These are phyloP conservation scores for Dactylellina sp. DNA, from an alignment of 2,329 filamentous ascomycete genomes.

Conservation along the genomic window DNA sequence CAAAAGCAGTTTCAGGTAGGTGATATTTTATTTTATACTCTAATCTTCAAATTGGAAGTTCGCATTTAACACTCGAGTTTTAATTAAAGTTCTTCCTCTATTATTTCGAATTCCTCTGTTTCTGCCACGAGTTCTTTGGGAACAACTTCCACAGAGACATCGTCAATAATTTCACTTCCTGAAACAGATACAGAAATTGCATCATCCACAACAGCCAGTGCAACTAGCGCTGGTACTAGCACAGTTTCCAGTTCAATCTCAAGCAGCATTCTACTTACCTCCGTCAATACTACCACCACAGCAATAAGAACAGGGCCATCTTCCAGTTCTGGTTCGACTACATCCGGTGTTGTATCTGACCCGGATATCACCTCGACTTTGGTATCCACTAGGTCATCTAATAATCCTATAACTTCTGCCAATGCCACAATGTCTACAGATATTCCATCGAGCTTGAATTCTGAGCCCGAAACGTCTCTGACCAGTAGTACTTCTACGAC, in stretches of 20 bases:
- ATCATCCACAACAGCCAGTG: slow-evolving; percentile 5
- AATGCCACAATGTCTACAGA: slow-evolving; percentile 1
- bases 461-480: slow-evolving; percentile 18
- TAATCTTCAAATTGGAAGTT: background rate
- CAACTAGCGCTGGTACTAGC: slow-evolving; percentile 21
- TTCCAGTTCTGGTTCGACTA: slow-evolving; percentile 3
- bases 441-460: slow-evolving; percentile 13
- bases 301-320: slow-evolving; percentile 16
- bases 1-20: slow-evolving; percentile 36
- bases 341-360: slow-evolving; percentile 16
- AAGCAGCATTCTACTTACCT: slow-evolving; percentile 7
- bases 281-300: slow-evolving; percentile 41
- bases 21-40: background rate
- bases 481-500: slow-evolving; percentile 22
- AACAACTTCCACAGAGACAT: slow-evolving; percentile 16
- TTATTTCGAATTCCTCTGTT: slow-evolving; percentile 14
- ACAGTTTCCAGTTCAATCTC: background rate
- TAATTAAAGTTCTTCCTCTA: slow-evolving; percentile 15
- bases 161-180: slow-evolving; percentile 30
- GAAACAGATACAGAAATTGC: slow-evolving; percentile 21
- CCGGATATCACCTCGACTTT: slow-evolving; percentile 12
- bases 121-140: slow-evolving; percentile 18
- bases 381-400: background rate
- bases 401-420: slow-evolving; percentile 2
- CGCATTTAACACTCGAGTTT: background rate